Base-by-base conservation (phyloP, 768 basidiomycete species). In the Heimioporus sp. region DNA sequence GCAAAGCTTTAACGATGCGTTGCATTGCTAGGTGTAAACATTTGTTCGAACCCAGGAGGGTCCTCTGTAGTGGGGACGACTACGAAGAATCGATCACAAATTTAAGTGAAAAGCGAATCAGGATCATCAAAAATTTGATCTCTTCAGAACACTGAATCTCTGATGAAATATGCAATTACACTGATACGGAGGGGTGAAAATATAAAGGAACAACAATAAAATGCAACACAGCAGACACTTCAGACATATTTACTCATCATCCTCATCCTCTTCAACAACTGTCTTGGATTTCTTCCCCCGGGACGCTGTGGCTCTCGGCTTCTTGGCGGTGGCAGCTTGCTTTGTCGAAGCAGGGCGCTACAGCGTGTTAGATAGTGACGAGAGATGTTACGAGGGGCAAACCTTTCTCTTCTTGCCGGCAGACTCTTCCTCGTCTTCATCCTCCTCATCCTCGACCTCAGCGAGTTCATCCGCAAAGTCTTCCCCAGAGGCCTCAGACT, bases 331-430 rank as follows among this genome's bases (percentile, higher is more conserved):
- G 3, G 78, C 70, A 20, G 77, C 59, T 21, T 79, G 76, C 53
- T 81, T 82, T 10, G 74, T 62, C 32, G 74, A 56, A 11, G 67
- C 66, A 5, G 77, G 71, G 50, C 74, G 74, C 78, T 80, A 54
- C 20, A 28, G 41, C 44, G 17, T 39, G 31, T 64, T 51, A 50
- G 52, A 50, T 10, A 31, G 40, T 4, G 35, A 35, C 43, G 28
- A 24, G 17, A 40, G 36, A 43, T 19, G 39, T n/a, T 32, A 12
- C 4, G 40, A 12, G 1, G 10, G 16, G 19, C 71, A 19, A 59
- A 83, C 87, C 82, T 89, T 87, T 71, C 86, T 83, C 72, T 90
- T 91, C 75, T 83, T 87, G 61, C 63, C 64, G 10, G 51, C 50
- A 17, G 65, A 67, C 57, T 65, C 65, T 10, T 72, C 73, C 8